Conservation (phyloP, 2,329 filamentous ascomycete species). For the Pyrenochaeta sp. region DNA sequence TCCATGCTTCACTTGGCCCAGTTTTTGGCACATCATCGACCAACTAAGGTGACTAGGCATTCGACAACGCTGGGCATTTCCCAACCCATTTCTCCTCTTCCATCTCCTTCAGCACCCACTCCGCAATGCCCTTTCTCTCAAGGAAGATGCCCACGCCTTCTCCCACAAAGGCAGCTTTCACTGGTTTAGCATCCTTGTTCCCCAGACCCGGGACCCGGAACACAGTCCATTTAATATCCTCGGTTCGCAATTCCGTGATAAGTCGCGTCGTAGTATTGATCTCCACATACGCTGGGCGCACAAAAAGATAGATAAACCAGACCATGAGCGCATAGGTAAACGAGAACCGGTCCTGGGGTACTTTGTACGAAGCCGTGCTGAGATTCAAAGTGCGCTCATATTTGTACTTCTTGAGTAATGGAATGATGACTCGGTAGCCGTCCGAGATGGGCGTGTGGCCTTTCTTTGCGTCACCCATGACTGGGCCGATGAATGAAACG, state of each 20-base stretch:
- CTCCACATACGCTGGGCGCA: slow-evolving; percentile 9
- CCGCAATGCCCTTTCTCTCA: slow-evolving; percentile 12
- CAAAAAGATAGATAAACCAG: slow-evolving; percentile 10
- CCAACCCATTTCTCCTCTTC: slow-evolving; percentile 19
- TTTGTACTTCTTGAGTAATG: slow-evolving; percentile 12
- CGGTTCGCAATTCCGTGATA: too few relatives aligned
- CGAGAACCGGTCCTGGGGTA: slow-evolving; percentile 9
- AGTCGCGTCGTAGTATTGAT: slow-evolving; percentile 13
- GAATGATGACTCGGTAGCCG: slow-evolving; percentile 11
- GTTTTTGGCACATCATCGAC: too few relatives aligned
- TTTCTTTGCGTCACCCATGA: too few relatives aligned
- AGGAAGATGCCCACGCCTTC: slow-evolving; percentile 5
- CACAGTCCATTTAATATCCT: slow-evolving; percentile 12
- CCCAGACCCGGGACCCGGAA: slow-evolving; percentile 15
- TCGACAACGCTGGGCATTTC: slow-evolving; percentile 10
- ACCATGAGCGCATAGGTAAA: slow-evolving; percentile 6
- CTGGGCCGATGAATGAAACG: slow-evolving; percentile 14
- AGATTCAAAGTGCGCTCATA: slow-evolving; percentile 9
- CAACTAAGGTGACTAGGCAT: too few relatives aligned
- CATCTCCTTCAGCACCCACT: slow-evolving; percentile 18
- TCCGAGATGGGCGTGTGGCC: slow-evolving; percentile 13
- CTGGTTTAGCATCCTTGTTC: slow-evolving; percentile 5
- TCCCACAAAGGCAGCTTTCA: slow-evolving; percentile 11
- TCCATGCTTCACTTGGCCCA: too few relatives aligned
- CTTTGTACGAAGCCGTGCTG: slow-evolving; percentile 13